These are phyloP conservation scores for Cyberlindnera samutprakarnensis DNA, from an alignment of 805 yeast genomes.

Conservation along the genomic window DNA sequence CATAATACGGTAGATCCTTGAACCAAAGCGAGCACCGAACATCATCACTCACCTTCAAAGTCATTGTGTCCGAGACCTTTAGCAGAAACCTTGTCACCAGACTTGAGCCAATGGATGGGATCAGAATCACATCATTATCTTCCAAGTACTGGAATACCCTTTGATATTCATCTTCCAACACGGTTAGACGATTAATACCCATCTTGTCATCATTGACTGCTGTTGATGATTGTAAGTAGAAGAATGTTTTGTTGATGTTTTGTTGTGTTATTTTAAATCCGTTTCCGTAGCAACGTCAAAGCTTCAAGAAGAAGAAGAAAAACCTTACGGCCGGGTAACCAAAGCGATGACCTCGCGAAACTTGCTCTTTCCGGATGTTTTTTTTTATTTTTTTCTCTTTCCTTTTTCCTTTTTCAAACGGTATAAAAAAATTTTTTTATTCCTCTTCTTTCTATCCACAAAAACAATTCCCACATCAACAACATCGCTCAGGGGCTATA, in stretches of 20 bases:
- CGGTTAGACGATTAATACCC: background rate
- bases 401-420: background rate
- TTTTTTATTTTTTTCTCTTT: no score
- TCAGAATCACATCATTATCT: background rate
- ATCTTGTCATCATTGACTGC: no score
- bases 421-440: background rate
- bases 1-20: constrained; percentile 1
- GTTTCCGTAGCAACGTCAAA: background rate
- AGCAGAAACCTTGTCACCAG: background rate
- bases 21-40: background rate
- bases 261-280: no score
- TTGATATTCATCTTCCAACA: background rate
- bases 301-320: background rate
- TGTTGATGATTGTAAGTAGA: no score
- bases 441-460: background rate
- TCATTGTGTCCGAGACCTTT: background rate
- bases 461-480: no score
- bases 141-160: constrained; percentile 1
- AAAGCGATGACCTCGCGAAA: background rate
- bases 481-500: background rate
- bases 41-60: constrained; percentile 2
- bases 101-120: background rate
- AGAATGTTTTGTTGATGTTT: no score
- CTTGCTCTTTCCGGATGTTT: background rate
- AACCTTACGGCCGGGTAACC: constrained; percentile 2